Evolutionary conservation across 192 early-diverging fungal genomes (phyloP), one percentile per base, ranked within the genome.

Genomic region (Neocallimastix lanati): DNA sequence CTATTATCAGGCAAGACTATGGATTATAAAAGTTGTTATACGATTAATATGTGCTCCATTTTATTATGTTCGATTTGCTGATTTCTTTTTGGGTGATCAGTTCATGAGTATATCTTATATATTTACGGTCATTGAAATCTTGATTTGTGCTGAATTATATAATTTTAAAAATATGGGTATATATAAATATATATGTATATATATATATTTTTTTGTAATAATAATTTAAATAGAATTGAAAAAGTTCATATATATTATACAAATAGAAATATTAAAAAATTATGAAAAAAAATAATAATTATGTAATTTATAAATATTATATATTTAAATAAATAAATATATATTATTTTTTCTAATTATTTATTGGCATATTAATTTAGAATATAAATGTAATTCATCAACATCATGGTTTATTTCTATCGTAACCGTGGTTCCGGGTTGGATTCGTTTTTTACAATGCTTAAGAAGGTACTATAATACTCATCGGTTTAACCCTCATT

Each of bases 21-120:
- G 40, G 40, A 50, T 50, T 50, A 21, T 50, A 50, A 50, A 50
- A 50, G 6, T 50, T 50, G 21, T 50, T 50, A 18, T 13, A 82
- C 33, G 29, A 29, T 77, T 80, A 82, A 76, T 82, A 82, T 76
- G 67, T 80, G 35, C 77, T 82, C 21, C 38, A 80, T 28, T 82
- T 82, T 78, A 82, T 84, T 27, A 76, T 80, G 86, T 86, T 13
- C 82, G 85, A 76, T 86, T 86, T 78, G 76, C 83, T 28, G 86
- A 86, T 77, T 86, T 86, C 78, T 86, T 86, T 58, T 81, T 86
- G 18, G 80, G 81, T 21, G 86, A 86, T 82, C 37, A 85, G 14
- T 85, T 83, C 30, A 82, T 86, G 83, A 81, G 81, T 77, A 28
- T 29, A 12, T 28, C 80, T 13, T 28, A 37, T 27, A 27, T 38